A percentile compares a stretch with the other conserved stretches of the same genome.
phyloP scores from a whole-genome alignment of 75 land plant species.

The Cryptomeria japonica region DNA sequence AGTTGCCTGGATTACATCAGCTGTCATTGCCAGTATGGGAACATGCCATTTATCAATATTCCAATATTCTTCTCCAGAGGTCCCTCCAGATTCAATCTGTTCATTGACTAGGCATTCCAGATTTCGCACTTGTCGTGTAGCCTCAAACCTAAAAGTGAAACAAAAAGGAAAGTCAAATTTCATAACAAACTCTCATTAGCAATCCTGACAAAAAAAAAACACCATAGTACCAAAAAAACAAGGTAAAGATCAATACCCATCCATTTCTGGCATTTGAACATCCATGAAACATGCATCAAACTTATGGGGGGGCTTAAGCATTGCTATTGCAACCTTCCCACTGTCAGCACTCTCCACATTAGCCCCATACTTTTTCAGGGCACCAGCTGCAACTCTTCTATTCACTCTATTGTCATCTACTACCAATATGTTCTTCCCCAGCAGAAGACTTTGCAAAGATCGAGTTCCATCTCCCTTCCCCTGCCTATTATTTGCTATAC shows the following conservation, averaged over 20 bases:
- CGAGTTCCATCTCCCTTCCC: conserved; percentile 18
- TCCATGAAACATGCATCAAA: conserved; percentile 83
- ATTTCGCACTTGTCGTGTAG: conserved; percentile 62
- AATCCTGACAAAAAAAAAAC: background rate
- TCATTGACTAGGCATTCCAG: conserved; percentile 61
- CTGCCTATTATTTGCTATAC: conserved; percentile 33
- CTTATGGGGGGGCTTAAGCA: conserved; percentile 56
- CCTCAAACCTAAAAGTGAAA: conserved; percentile 72
- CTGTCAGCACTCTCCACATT: conserved; percentile 59
- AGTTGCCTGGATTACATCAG: conserved; percentile 94
- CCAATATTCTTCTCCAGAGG: conserved; percentile 2
- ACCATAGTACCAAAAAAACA: background rate
- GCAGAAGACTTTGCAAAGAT: conserved; percentile 39
- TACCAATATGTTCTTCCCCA: conserved; percentile 55
- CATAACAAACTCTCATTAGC: background rate
- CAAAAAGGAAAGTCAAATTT: background rate
- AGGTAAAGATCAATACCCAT: conserved; percentile 43
- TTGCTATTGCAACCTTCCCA: conserved; percentile 54
- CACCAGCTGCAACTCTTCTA: conserved; percentile 63
- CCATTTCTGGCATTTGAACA: conserved; percentile 87
- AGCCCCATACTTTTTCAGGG: conserved; percentile 67
- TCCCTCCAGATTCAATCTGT: conserved; percentile 12
- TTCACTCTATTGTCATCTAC: conserved; percentile 71
- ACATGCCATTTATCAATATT: conserved; percentile 40
- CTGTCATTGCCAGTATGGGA: conserved; percentile 94